phyloP scores from a whole-genome alignment of 2,329 filamentous ascomycete species.

The Diaporthe batatas region DNA sequence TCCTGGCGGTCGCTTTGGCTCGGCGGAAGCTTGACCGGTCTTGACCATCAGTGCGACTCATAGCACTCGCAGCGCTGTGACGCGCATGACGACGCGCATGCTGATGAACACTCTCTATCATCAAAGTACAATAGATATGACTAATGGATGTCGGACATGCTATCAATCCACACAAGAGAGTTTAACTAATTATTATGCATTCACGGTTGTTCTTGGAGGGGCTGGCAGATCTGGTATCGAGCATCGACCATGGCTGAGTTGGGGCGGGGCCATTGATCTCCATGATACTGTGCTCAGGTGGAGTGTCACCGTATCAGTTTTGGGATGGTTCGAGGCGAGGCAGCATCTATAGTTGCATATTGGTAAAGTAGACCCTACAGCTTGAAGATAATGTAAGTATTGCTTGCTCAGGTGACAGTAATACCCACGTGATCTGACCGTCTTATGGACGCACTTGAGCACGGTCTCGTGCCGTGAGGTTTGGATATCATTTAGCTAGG shows the following conservation, averaged over 20 bases:
- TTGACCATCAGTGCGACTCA: too few relatives aligned
- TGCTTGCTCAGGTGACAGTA: too few relatives aligned
- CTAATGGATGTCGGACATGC: not conserved
- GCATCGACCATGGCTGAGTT: not conserved
- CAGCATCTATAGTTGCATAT: not conserved
- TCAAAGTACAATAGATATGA: conserved; percentile 9
- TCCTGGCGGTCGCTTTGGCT: conserved; percentile 1
- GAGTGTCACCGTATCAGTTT: too few relatives aligned
- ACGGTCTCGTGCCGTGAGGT: too few relatives aligned
- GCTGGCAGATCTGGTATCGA: conserved; percentile 16
- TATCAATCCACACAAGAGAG: not conserved
- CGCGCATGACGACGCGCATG: too few relatives aligned
- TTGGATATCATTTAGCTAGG: too few relatives aligned
- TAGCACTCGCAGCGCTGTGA: too few relatives aligned
- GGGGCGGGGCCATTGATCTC: not conserved
- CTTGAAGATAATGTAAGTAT: too few relatives aligned
- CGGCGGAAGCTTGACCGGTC: conserved; percentile 2
- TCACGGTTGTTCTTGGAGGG: not conserved
- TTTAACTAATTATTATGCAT: not conserved
- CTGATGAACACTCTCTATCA: not conserved
- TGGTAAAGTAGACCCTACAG: too few relatives aligned
- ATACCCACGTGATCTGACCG: too few relatives aligned
- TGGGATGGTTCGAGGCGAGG: not conserved
- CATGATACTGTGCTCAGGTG: too few relatives aligned
- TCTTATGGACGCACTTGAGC: too few relatives aligned